These are phyloP conservation scores for Candida tetrigidarum DNA, from an alignment of 1,139 yeast species.

Conservation along the genomic window DNA sequence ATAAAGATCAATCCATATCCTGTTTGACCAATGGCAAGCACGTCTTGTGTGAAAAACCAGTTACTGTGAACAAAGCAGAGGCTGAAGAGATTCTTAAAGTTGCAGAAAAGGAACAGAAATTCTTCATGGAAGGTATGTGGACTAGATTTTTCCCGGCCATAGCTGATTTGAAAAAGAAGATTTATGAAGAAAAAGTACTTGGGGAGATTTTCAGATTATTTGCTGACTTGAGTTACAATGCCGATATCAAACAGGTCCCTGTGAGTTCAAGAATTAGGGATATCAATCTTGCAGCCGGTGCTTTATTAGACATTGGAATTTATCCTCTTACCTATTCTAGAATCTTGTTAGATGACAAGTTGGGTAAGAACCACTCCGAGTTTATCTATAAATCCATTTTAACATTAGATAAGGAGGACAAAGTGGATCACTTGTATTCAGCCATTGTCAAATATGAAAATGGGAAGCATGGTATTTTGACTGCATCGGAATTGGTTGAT, in stretches of 20 bases:
- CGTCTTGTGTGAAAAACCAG: constrained; percentile 65
- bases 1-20: constrained; percentile 50
- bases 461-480: constrained; percentile 41
- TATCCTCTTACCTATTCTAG: constrained; percentile 57
- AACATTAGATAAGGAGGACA: constrained; percentile 33
- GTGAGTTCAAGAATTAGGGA: constrained; percentile 38
- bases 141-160: constrained; percentile 63
- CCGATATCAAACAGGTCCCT: constrained; percentile 31
- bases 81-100: constrained; percentile 45
- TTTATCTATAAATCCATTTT: constrained; percentile 36
- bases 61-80: constrained; percentile 55
- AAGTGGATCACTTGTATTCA: constrained; percentile 41
- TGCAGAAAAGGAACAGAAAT: constrained; percentile 50
- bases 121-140: constrained; percentile 71
- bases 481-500: constrained; percentile 33
- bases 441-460: constrained; percentile 35
- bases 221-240: constrained; percentile 43
- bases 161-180: constrained; percentile 36
- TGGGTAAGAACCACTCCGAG: constrained; percentile 29
- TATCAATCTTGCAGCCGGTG: constrained; percentile 60
- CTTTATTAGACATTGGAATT: constrained; percentile 62
- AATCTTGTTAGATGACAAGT: constrained; percentile 39
- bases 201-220: constrained; percentile 50
- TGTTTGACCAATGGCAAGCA: constrained; percentile 57
- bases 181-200: constrained; percentile 48